Percentiles rank a stretch among this genome's conserved stretches.
Conservation (phyloP, 495 filamentous ascomycete genomes). For the Hypoxylon trugodes region DNA sequence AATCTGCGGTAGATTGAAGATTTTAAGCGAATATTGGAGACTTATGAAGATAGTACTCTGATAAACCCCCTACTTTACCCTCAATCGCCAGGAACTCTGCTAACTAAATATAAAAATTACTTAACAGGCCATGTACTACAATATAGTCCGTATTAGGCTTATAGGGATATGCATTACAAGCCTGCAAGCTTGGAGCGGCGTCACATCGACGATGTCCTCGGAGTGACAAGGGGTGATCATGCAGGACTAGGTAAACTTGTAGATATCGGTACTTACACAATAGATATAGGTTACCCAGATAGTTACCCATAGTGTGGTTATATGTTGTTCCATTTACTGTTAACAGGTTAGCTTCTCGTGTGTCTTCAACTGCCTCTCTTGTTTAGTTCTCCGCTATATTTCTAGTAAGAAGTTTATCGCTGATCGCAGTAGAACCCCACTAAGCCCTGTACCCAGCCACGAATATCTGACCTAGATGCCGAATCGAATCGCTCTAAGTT, state of each 20-base stretch:
- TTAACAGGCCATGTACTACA: too few species aligned
- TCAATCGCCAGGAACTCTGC: background rate
- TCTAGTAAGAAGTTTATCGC: background rate
- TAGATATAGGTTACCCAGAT: too few species aligned
- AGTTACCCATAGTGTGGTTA: background rate
- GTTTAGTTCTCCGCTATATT: background rate
- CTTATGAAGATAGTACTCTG: background rate
- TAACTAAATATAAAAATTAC: too few species aligned
- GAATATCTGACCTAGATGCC: background rate
- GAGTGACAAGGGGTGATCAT: conserved; percentile 5
- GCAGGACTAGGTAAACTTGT: conserved; percentile 11
- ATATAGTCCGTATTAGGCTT: background rate
- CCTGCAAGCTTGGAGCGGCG: conserved; percentile 10
- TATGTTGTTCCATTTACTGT: too few species aligned
- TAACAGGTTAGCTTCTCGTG: background rate
- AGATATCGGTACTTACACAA: too few species aligned
- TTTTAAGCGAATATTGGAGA: conserved; percentile 8
- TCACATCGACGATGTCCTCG: conserved; percentile 13
- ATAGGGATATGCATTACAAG: conserved; percentile 1
- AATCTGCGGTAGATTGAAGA: conserved; percentile 12
- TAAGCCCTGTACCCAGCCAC: too few species aligned
- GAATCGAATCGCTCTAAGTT: background rate
- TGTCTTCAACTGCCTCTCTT: conserved; percentile 11
- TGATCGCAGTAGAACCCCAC: background rate
- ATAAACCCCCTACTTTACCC: conserved; percentile 8